phyloP scores from a whole-genome alignment of 2,329 filamentous ascomycete species.

The Aspergillus sp. region DNA sequence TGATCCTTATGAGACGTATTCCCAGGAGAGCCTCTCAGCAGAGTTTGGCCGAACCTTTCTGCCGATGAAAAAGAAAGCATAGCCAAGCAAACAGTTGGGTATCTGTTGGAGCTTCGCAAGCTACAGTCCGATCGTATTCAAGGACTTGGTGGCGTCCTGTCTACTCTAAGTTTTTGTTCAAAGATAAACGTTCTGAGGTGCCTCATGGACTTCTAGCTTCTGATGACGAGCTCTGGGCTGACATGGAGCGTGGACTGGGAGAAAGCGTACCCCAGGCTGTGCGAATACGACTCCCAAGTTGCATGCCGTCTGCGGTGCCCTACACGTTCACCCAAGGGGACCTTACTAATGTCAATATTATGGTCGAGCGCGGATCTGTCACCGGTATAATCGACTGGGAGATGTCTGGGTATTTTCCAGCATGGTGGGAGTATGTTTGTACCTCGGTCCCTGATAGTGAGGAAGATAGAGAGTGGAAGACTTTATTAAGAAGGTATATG shows the following conservation, averaged over 20 bases:
- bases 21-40: slow-evolving; percentile 15
- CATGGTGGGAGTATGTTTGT: slow-evolving; percentile 34
- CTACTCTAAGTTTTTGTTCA: slow-evolving; percentile 14
- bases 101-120: slow-evolving; percentile 18
- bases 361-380: slow-evolving; percentile 37
- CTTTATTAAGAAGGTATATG: slow-evolving; percentile 8
- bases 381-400: slow-evolving; percentile 44
- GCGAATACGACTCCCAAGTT: no score
- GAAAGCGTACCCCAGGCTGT: no score
- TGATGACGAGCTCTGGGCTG: slow-evolving; percentile 13
- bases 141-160: slow-evolving; percentile 11
- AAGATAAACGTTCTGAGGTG: background rate
- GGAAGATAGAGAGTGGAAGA: slow-evolving; percentile 19
- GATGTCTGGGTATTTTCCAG: slow-evolving; percentile 37
- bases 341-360: slow-evolving; percentile 39
- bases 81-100: slow-evolving; percentile 21
- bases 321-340: slow-evolving; percentile 43
- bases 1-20: slow-evolving; percentile 15
- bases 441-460: slow-evolving; percentile 12
- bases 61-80: slow-evolving; percentile 18
- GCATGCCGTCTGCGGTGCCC: slow-evolving; percentile 22
- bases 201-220: slow-evolving; percentile 11
- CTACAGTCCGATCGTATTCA: slow-evolving; percentile 17
- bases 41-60: slow-evolving; percentile 17
- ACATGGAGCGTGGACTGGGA: slow-evolving; percentile 11